These are phyloP conservation scores for Chlorophyllum brunneum DNA, from an alignment of 768 basidiomycete genomes.

Conservation along the genomic window DNA sequence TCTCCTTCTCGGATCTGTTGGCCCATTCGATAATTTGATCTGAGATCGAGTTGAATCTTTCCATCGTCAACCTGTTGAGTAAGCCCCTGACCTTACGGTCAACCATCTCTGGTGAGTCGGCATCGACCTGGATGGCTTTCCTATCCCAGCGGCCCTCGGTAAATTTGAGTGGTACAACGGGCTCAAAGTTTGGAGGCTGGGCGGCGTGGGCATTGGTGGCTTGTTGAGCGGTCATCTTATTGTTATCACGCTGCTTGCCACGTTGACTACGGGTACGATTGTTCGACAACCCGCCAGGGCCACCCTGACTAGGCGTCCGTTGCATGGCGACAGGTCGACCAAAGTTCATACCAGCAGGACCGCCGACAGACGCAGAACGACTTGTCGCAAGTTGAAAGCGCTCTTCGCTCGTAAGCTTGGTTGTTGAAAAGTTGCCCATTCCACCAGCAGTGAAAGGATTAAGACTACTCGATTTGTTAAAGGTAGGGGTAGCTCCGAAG, in stretches of 20 bases:
- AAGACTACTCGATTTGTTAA: slow-evolving; percentile 48
- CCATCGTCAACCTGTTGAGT: slow-evolving; percentile 95
- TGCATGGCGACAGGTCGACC: slow-evolving; percentile 58
- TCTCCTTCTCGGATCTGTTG: slow-evolving; percentile 89
- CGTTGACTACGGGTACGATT: slow-evolving; percentile 78
- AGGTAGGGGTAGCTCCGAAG: slow-evolving; percentile 29
- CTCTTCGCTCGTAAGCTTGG: slow-evolving; percentile 68
- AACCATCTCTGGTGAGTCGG: slow-evolving; percentile 78
- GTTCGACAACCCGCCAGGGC: slow-evolving; percentile 44
- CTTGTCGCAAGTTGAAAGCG: slow-evolving; percentile 45
- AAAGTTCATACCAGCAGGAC: slow-evolving; percentile 46
- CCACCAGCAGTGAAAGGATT: slow-evolving; percentile 19
- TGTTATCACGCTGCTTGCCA: slow-evolving; percentile 64
- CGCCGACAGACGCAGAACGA: slow-evolving; percentile 57
- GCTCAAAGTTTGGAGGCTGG: slow-evolving; percentile 43
- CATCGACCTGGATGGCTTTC: slow-evolving; percentile 45
- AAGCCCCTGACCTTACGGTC: slow-evolving; percentile 90
- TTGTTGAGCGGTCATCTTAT: slow-evolving; percentile 38
- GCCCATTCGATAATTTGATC: slow-evolving; percentile 95
- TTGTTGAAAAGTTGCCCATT: slow-evolving; percentile 71
- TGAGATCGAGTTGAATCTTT: slow-evolving; percentile 94
- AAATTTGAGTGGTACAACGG: slow-evolving; percentile 70
- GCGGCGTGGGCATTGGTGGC: slow-evolving; percentile 14
- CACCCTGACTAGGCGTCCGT: slow-evolving; percentile 66
- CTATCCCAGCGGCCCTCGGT: slow-evolving; percentile 85